phyloP scores from a whole-genome alignment of 1,284 basidiomycete genomes.

The Microbotryum intermedium region DNA sequence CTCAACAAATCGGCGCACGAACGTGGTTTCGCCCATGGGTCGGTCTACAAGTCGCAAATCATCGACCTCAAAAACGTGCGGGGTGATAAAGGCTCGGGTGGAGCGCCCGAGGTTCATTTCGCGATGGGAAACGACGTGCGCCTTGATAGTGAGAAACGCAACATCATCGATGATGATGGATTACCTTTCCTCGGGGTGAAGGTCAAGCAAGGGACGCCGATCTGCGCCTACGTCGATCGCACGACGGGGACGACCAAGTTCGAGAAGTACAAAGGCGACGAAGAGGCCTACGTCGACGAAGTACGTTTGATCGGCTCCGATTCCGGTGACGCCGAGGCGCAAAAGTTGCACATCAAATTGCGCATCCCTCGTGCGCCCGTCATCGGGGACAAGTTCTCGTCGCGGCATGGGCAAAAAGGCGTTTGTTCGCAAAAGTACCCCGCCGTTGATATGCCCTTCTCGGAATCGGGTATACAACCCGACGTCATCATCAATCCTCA shows the following conservation, averaged over 20 bases:
- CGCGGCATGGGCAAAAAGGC: constrained; percentile 98
- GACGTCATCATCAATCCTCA: constrained; percentile 99
- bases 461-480: constrained; percentile 96
- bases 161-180: constrained; percentile 74
- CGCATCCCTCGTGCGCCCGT: constrained; percentile 91
- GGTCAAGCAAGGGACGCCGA: constrained; percentile 63
- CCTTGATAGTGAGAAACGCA: constrained; percentile 50
- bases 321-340: constrained; percentile 73
- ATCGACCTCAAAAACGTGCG: constrained; percentile 78
- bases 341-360: constrained; percentile 88
- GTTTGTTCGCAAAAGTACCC: constrained; percentile 99
- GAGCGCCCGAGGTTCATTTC: constrained; percentile 52
- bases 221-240: constrained; percentile 83
- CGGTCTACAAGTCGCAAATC: constrained; percentile 91
- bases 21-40: constrained; percentile 93
- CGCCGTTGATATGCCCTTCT: constrained; percentile 95
- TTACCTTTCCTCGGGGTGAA: constrained; percentile 68
- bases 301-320: constrained; percentile 87
- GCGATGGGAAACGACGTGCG: constrained; percentile 73
- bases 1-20: constrained; percentile 98
- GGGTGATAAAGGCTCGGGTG: constrained; percentile 43
- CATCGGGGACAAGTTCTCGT: constrained; percentile 99
- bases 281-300: constrained; percentile 80
- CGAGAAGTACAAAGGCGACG: constrained; percentile 96
- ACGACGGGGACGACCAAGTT: constrained; percentile 72